Evolutionary conservation across 2,329 filamentous ascomycete species (phyloP), one percentile per base, ranked within the genome.

Genomic region (Dactylonectria estremocensis): DNA sequence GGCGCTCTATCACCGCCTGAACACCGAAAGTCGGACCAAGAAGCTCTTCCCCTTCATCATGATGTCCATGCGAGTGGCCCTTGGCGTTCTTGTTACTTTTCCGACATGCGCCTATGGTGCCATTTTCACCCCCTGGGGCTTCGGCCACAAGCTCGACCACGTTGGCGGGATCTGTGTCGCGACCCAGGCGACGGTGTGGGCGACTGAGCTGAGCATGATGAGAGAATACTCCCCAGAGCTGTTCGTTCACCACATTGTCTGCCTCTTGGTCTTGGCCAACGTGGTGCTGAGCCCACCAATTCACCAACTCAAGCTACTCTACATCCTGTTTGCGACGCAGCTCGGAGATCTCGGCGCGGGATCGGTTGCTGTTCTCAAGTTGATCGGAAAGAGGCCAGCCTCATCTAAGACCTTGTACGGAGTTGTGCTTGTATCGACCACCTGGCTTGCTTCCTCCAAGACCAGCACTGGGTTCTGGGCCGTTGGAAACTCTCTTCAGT

Each of bases 291-390:
- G 71, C 13, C 72, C 75, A 1, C 54, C 65, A 5, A 57, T 75
- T 20, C 73, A 77, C 58, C 74, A 73, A 5, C 73, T 77, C 37
- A 73, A 73, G 48, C 72, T 74, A 16, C n/a, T 77, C 1, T 77
- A 74, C 28, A 69, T 77, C 22, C 73, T 68, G 58, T 71, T 74
- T 52, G 70, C 72, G 4, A 73, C 76, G n/a, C 71, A 76, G 24
- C 49, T 74, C 0, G 76, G 76, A 8, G 74, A 77, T 31, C 53
- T 77, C 6, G 69, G 69, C 0, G 66, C 74, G 2, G 72, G 63
- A 9, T 53, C 64, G n/a, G 60, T 75, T 7, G 62, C 56, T 20
- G 49, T 76, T 9, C 53, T 77, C n/a, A 70, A 72, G 58, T 67
- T 54, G n/a, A 48, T 53, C 2, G 76, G 74, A 1, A 48, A 60